Evolutionary conservation across 164 flowering plant genomes (phyloP), one percentile per base, ranked within the genome.

Genomic region (Magnolia sinica): DNA sequence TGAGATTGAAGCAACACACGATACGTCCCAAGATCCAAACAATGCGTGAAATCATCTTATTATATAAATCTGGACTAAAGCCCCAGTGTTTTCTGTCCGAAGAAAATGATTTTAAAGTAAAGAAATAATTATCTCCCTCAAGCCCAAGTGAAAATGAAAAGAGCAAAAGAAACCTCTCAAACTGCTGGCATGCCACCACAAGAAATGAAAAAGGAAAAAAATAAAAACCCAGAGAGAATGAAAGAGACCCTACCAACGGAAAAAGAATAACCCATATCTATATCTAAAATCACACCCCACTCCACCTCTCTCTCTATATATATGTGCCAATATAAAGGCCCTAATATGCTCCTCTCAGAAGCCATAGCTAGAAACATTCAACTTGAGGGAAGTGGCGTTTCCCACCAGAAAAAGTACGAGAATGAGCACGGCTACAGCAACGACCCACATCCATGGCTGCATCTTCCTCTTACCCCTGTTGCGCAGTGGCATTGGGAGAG

Each of bases 401-500:
- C 87, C 90, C 71, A 84, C 65, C 73, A 91, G 83, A 83, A 88
- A 85, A 59, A 91, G 77, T 45, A 80, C 83, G 73, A 88, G 49
- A 29, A 83, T 79, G 71, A 84, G 61, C 74, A 86, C 14, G 51
- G 73, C 76, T 3, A 71, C 58, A 19, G 87, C 68, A 22, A 83
- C 78, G 50, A 79, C 82, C 70, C 72, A 91, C 90, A 91, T 86
- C 91, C 91, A 94, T 71, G 84, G 81, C 76, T 84, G 90, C 84
- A 85, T 81, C 71, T 83, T 85, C 82, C 89, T 91, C 86, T 81
- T 91, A 74, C 88, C 76, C 76, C 89, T 82, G 82, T 87, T 90
- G 16, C 97, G 89, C 66, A 92, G 88, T 51, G 95, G 89, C 55
- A 83, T 80, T 72, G 96, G 96, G 37, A 89, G 82, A 22, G 73